Base-by-base conservation (phyloP, 2,329 filamentous ascomycete genomes). In the Colletotrichum sp. region DNA sequence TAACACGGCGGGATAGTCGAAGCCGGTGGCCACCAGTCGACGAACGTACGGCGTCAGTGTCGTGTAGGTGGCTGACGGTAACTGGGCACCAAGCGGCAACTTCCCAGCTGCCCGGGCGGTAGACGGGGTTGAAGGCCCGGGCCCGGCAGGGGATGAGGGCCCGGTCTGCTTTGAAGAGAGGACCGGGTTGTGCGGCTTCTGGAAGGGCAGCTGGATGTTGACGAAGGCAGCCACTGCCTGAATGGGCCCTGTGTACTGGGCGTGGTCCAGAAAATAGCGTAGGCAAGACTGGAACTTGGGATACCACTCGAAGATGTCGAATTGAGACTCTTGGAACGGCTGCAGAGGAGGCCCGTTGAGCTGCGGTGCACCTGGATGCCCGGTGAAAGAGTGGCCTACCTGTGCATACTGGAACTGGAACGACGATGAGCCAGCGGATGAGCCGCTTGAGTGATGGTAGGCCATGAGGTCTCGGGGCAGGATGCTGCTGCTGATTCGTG, bases 221-320 rank as follows among this genome's bases (percentile, higher is more conserved):
- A 98, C 88, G 84, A 97, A 96, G 8, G 96, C 94, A 24, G 96
- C 96, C 64, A 98, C 91, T 10, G 96, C 95, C 86, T 98, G 96
- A 16, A 98, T 95, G 12, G 93, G 91, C 21, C 90, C 91, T 78
- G 93, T 94, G 84, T 98, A 93, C 83, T 99, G 96, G 8, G 96
- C 95, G 82, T 96, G 93, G 81, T 98, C 95, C 81, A 99, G 88
- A 82, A 99, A 99, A 87, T 96, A 98, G 73, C 92, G 92, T 79
- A 96, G 93, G 85, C 97, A 99, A 79, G 93, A 96, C 85, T 97
- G 94, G 84, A 98, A 98, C 76, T 94, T 94, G 12, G 95, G 95
- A 83, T 98, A 95, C 97, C 97, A 99, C 77, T 96, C 94, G 83
- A 98, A 94, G 78, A 98, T 94, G 84, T 96, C 94, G 85, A 96